phyloP scores from a whole-genome alignment of 2,329 filamentous ascomycete species.

The Paecilomyces formosus region DNA sequence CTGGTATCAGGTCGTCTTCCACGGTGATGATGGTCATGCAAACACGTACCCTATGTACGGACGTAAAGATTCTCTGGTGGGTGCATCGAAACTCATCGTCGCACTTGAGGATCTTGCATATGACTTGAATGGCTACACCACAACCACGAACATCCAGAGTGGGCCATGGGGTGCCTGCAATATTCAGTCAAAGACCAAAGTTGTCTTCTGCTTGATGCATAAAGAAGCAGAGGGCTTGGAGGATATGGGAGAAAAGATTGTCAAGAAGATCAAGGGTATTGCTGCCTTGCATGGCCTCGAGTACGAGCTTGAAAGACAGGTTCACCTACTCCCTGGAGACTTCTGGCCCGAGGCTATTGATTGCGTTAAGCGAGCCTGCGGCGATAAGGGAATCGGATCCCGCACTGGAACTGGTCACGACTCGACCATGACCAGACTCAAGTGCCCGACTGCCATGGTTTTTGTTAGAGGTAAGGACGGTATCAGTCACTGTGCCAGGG shows the following conservation, averaged over 20 bases:
- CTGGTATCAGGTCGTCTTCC: conserved; percentile 9
- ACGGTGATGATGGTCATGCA: conserved; percentile 10
- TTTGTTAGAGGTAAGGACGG: conserved; percentile 16
- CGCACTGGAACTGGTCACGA: conserved; percentile 17
- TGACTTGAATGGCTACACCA: conserved; percentile 14
- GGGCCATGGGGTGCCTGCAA: conserved; percentile 14
- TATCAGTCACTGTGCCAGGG: conserved; percentile 15
- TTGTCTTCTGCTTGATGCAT: conserved; percentile 20
- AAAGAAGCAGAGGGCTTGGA: conserved; percentile 12
- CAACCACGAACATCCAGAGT: conserved; percentile 18
- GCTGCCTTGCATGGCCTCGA: conserved; percentile 12
- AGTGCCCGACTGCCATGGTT: conserved; percentile 17
- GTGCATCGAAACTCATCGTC: conserved; percentile 6
- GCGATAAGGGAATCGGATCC: conserved; percentile 13
- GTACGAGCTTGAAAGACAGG: conserved; percentile 10
- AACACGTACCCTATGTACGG: conserved; percentile 10
- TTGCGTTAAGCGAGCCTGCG: conserved; percentile 16
- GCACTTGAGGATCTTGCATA: conserved; percentile 7
- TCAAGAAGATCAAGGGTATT: conserved; percentile 9
- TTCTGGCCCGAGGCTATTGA: conserved; percentile 16
- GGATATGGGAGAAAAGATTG: conserved; percentile 15
- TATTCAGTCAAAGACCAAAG: conserved; percentile 18
- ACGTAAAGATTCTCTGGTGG: conserved; percentile 8
- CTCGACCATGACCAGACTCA: conserved; percentile 15
- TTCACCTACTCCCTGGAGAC: conserved; percentile 13